phyloP scores from a whole-genome alignment of 2,329 filamentous ascomycete species.

The Colletotrichum brevisporum region DNA sequence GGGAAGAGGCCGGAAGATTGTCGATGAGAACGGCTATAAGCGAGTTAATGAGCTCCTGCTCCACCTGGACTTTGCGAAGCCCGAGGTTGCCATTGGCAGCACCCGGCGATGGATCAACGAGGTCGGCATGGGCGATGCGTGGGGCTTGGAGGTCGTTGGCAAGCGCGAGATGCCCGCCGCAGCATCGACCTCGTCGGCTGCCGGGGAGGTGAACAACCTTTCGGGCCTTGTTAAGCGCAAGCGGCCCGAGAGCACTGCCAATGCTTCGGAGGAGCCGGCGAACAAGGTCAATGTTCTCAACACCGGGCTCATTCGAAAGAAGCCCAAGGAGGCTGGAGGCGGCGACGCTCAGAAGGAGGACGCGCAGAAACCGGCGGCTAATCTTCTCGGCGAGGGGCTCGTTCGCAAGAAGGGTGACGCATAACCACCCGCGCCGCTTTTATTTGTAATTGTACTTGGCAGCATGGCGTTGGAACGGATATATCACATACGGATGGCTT shows the following conservation, averaged over 20 bases:
- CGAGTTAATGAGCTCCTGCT: conserved; percentile 78
- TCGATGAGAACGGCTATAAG: conserved; percentile 76
- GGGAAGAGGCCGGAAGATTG: conserved; percentile 74
- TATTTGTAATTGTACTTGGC: not conserved
- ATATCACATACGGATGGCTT: not conserved
- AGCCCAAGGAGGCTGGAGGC: conserved; percentile 59
- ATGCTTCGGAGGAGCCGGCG: conserved; percentile 21
- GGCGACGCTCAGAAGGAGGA: conserved; percentile 36
- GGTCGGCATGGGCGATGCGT: conserved; percentile 67
- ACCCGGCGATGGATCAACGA: conserved; percentile 80
- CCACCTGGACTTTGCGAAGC: conserved; percentile 79
- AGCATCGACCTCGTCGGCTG: conserved; percentile 27
- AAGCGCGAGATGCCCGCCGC: conserved; percentile 47
- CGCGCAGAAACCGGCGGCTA: conserved; percentile 43
- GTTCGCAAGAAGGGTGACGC: conserved; percentile 66
- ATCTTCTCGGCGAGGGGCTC: conserved; percentile 59
- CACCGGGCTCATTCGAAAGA: conserved; percentile 68
- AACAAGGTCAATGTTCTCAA: conserved; percentile 62
- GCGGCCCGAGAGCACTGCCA: conserved; percentile 48
- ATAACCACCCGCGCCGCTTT: not conserved
- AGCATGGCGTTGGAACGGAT: not conserved
- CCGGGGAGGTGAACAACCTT: conserved; percentile 59
- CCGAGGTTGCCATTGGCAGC: conserved; percentile 73
- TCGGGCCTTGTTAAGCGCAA: conserved; percentile 65
- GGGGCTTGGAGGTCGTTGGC: conserved; percentile 68